These are phyloP conservation scores for Phoenix roebelenii DNA, from an alignment of 176 grass and related monocot genomes.

Conservation along the genomic window DNA sequence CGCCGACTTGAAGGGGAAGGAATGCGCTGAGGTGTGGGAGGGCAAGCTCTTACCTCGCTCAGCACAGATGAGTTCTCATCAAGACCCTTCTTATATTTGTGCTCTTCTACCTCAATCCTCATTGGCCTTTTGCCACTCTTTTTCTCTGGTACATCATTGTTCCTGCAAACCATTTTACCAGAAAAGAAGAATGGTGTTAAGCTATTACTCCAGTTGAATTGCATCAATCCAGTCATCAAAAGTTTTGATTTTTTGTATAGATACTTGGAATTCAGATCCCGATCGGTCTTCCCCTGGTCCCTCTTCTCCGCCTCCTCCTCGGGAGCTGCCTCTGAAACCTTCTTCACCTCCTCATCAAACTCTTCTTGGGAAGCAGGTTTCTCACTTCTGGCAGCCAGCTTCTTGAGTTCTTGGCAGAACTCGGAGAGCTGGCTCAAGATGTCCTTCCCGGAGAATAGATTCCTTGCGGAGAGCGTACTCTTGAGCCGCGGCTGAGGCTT, in stretches of 20 bases:
- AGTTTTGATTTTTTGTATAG: background rate
- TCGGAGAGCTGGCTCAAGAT: slow-evolving; percentile 86
- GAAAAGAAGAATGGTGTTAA: too few species aligned
- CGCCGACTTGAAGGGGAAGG: slow-evolving; percentile 49
- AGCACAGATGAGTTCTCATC: slow-evolving; percentile 29
- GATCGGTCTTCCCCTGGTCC: background rate
- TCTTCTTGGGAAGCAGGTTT: slow-evolving; percentile 15
- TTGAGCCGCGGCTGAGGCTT: slow-evolving; percentile 45
- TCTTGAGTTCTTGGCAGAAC: slow-evolving; percentile 89
- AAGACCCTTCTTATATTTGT: slow-evolving; percentile 7
- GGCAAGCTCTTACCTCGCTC: slow-evolving; percentile 70
- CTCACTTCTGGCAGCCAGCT: slow-evolving; percentile 41
- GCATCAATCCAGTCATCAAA: background rate
- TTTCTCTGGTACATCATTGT: slow-evolving; percentile 20
- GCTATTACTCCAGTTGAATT: background rate
- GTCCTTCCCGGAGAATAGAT: slow-evolving; percentile 86
- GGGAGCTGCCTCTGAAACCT: background rate
- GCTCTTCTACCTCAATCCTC: slow-evolving; percentile 38
- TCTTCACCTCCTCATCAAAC: slow-evolving; percentile 22
- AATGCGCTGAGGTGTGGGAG: slow-evolving; percentile 80
- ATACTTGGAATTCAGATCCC: too few species aligned
- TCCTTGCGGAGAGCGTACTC: slow-evolving; percentile 92
- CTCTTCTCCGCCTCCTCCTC: background rate
- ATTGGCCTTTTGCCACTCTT: slow-evolving; percentile 18
- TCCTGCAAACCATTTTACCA: slow-evolving; percentile 1